phyloP scores from a whole-genome alignment of 768 basidiomycete genomes.

The Candolleomyces eurysporus region DNA sequence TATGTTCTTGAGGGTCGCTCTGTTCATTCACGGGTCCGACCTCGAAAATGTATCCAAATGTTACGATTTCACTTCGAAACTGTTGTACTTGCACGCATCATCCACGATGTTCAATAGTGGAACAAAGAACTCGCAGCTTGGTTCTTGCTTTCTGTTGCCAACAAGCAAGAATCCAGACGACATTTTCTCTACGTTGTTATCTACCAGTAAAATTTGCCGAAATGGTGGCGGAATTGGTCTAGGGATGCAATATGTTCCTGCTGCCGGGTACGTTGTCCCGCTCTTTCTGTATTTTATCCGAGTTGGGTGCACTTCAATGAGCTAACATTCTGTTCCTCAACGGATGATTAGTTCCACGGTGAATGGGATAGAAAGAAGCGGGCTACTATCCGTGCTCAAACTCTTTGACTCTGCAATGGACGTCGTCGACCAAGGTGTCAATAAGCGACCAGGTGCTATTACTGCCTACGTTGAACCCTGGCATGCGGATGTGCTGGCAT shows the following conservation, averaged over 20 bases:
- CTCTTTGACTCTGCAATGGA: neutral
- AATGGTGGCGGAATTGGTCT: neutral
- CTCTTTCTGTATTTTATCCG: too few relatives aligned
- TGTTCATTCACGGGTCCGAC: neutral
- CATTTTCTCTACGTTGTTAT: neutral
- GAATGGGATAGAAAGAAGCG: neutral
- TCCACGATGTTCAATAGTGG: neutral
- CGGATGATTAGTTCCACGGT: neutral
- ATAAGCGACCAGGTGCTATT: neutral
- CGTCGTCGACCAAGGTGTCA: neutral
- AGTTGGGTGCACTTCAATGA: too few relatives aligned
- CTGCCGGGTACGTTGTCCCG: neutral
- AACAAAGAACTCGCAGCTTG: neutral
- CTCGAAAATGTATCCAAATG: neutral
- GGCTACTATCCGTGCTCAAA: neutral
- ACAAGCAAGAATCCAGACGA: neutral
- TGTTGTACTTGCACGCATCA: neutral
- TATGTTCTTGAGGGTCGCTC: neutral
- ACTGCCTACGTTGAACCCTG: neutral
- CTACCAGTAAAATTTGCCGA: neutral
- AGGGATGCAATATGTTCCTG: neutral
- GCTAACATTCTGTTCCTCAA: too few relatives aligned
- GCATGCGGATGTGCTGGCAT: neutral
- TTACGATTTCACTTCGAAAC: neutral
- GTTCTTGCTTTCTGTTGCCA: slow-evolving; percentile 2